Conservation (phyloP, 78 protist genomes). For the Dictyostelium intermedium region DNA sequence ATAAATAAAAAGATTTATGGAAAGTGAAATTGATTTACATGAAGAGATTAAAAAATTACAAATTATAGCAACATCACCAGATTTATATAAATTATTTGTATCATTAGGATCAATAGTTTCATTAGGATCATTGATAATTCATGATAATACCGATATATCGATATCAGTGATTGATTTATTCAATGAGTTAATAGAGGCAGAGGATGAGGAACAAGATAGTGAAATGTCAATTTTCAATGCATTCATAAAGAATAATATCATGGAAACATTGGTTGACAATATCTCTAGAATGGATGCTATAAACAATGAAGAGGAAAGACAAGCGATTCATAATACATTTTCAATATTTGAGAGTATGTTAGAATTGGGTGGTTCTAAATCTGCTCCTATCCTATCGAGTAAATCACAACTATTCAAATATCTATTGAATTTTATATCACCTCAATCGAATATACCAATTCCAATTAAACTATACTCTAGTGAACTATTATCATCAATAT, state of each 20-base stretch:
- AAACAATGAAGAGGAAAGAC: constrained; percentile 55
- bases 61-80: constrained; percentile 76
- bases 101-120: constrained; percentile 44
- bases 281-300: neutral
- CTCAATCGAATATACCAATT: neutral
- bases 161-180: constrained; percentile 56
- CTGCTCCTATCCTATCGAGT: neutral
- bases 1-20: constrained; percentile 50
- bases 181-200: constrained; percentile 50
- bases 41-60: constrained; percentile 78
- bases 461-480: constrained; percentile 37
- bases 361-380: constrained; percentile 17
- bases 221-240: neutral
- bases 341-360: constrained; percentile 64
- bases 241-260: constrained; percentile 23
- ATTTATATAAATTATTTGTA: constrained; percentile 66
- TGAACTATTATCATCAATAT: constrained; percentile 61
- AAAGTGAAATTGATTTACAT: constrained; percentile 77
- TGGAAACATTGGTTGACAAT: constrained; percentile 40
- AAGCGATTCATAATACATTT: constrained; percentile 44
- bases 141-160: constrained; percentile 60
- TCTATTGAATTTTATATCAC: neutral
- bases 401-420: constrained; percentile 34
- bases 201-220: neutral
- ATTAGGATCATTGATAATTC: constrained; percentile 69